Conservation (phyloP, 768 basidiomycete genomes). For the Leccinum sublutescens region DNA sequence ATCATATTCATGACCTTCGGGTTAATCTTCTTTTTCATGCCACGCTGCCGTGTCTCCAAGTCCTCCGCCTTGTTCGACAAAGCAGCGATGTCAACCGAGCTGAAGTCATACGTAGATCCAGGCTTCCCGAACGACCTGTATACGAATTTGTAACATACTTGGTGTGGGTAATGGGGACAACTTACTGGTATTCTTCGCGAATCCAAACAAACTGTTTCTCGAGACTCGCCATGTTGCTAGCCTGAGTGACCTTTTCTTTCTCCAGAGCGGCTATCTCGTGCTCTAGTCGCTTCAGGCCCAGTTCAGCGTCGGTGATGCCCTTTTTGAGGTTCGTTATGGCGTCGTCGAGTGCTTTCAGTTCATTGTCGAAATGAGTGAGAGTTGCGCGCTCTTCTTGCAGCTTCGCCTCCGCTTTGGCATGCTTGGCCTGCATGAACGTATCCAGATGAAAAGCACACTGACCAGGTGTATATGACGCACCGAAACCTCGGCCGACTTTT, state of each 20-base stretch:
- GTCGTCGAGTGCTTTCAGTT: constrained; percentile 79
- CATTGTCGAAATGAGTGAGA: constrained; percentile 83
- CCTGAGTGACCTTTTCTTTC: constrained; percentile 63
- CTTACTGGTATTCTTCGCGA: constrained; percentile 79
- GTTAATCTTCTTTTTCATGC: constrained; percentile 95
- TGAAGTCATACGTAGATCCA: constrained; percentile 82
- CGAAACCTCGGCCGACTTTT: constrained; percentile 38
- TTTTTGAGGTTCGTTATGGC: constrained; percentile 82
- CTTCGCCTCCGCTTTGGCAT: constrained; percentile 64
- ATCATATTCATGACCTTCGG: constrained; percentile 96
- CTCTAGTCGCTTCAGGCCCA: constrained; percentile 62
- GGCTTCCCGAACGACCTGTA: constrained; percentile 78
- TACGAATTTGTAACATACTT: constrained; percentile 2
- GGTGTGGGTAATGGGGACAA: constrained; percentile 9
- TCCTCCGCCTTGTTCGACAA: constrained; percentile 67
- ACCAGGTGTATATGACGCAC: constrained; percentile 13
- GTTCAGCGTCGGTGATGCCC: constrained; percentile 62
- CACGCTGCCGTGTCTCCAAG: constrained; percentile 74
- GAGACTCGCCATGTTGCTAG: constrained; percentile 54
- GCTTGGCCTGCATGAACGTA: constrained; percentile 41
- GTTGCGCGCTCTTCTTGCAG: constrained; percentile 86
- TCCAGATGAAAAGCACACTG: neutral
- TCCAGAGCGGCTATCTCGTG: constrained; percentile 61
- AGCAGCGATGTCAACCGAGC: constrained; percentile 54
- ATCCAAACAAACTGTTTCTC: constrained; percentile 92